Evolutionary conservation across 2,329 filamentous ascomycete genomes (phyloP).

Genomic region (Zarea fungicola): DNA sequence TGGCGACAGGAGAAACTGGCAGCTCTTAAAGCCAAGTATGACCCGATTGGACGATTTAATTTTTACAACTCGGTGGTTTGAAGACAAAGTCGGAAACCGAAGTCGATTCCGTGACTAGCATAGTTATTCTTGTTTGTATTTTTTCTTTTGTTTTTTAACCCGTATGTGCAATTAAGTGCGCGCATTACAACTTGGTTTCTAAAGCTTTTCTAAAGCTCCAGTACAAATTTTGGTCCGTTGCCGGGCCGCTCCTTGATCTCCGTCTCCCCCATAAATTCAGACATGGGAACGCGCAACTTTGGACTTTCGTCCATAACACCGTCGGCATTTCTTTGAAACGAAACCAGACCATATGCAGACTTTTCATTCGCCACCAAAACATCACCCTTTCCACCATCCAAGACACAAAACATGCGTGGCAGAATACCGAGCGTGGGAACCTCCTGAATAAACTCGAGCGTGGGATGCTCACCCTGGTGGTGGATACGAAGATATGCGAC

Average conservation of each 20-base stretch:
- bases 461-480: slow-evolving; percentile 15
- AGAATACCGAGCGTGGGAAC: slow-evolving; percentile 30
- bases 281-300: slow-evolving; percentile 5
- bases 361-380: slow-evolving; percentile 8
- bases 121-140: no score
- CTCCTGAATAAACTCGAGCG: slow-evolving; percentile 29
- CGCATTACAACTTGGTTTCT: no score
- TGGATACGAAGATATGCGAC: slow-evolving; percentile 41
- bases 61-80: slow-evolving; percentile 2
- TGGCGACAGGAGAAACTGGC: slow-evolving; percentile 40
- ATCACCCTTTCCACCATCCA: slow-evolving; percentile 1
- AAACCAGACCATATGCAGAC: not conserved
- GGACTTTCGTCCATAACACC: not conserved
- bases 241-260: not conserved
- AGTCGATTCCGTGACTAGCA: no score
- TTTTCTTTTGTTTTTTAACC: no score
- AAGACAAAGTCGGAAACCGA: not conserved
- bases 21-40: slow-evolving; percentile 40
- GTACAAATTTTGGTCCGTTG: slow-evolving; percentile 11
- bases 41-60: slow-evolving; percentile 28
- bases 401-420: slow-evolving; percentile 44
- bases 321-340: not conserved
- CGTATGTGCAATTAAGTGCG: no score
- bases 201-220: not conserved
- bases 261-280: slow-evolving; percentile 5